Conservation (phyloP, 345 rosid species). For the Angophora floribunda region DNA sequence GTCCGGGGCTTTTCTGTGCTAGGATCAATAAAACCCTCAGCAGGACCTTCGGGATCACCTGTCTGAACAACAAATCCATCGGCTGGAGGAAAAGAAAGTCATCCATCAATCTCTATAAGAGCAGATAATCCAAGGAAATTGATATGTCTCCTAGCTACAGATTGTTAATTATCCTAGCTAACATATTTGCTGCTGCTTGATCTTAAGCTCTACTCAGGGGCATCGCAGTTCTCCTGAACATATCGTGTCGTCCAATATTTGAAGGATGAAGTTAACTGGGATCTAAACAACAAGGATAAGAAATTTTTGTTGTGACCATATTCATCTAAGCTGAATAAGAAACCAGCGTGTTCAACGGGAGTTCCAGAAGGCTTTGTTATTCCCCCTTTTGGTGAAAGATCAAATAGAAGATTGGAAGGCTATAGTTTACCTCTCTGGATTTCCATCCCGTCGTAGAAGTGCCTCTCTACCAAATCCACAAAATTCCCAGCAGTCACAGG, state of each 20-base stretch:
- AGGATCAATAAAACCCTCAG: slow-evolving; percentile 93
- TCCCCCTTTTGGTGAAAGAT: neutral
- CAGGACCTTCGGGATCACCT: slow-evolving; percentile 99
- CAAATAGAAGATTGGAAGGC: neutral
- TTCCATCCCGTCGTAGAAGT: slow-evolving; percentile 97
- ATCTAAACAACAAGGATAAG: neutral
- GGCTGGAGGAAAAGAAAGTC: slow-evolving; percentile 30
- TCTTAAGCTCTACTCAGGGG: neutral
- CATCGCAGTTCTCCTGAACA: neutral
- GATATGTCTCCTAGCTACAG: neutral
- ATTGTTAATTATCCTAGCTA: neutral
- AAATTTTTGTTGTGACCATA: neutral
- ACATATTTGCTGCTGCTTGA: neutral
- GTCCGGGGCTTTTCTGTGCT: slow-evolving; percentile 86
- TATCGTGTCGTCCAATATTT: neutral
- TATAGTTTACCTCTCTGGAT: slow-evolving; percentile 76
- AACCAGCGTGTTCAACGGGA: neutral
- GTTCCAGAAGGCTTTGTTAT: neutral
- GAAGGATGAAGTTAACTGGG: neutral
- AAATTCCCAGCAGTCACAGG: slow-evolving; percentile 96
- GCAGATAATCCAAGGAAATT: neutral
- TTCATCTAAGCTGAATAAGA: neutral
- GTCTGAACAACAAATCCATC: slow-evolving; percentile 99
- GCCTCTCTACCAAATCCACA: slow-evolving; percentile 82
- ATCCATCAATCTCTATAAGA: neutral